These are phyloP conservation scores for Pilasporangium apinafurcum DNA, from an alignment of 352 stramenopile species.

Conservation along the genomic window DNA sequence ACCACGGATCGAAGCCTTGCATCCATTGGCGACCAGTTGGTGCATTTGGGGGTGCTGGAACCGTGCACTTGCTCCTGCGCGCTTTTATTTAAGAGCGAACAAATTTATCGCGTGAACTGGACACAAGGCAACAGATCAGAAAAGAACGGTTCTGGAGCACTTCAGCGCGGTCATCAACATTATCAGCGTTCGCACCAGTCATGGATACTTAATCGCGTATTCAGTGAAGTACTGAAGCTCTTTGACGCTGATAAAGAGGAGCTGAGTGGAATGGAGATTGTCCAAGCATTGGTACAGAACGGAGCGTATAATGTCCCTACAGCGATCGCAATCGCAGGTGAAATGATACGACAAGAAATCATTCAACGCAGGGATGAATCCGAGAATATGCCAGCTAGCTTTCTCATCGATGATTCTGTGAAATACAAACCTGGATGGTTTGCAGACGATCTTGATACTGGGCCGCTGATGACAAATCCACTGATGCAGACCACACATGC, in stretches of 20 bases:
- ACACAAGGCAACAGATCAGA: too few relatives aligned
- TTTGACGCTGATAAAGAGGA: constrained; percentile 8
- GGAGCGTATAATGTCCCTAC: constrained; percentile 37
- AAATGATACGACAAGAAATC: constrained; percentile 20
- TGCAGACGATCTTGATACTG: too few relatives aligned
- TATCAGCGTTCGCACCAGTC: constrained; percentile 3
- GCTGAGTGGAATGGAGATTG: constrained; percentile 25
- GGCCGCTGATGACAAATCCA: neutral
- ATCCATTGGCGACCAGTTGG: constrained; percentile 17
- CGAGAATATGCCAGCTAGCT: constrained; percentile 11
- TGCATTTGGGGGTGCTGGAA: constrained; percentile 19
- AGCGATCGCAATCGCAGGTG: constrained; percentile 20
- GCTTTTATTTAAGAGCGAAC: constrained; percentile 16
- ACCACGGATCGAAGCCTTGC: constrained; percentile 9
- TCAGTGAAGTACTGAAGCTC: neutral
- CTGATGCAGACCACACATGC: constrained; percentile 1
- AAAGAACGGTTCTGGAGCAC: constrained; percentile 1
- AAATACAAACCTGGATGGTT: constrained; percentile 1
- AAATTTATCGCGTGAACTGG: constrained; percentile 29
- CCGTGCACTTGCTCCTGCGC: constrained; percentile 25
- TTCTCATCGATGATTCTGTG: neutral
- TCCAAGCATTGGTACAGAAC: constrained; percentile 29
- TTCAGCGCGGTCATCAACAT: neutral
- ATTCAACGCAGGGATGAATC: constrained; percentile 10
- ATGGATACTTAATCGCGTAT: constrained; percentile 4